phyloP scores from a whole-genome alignment of 371 early-diverging fungal genomes.

The Actinomortierella wolfii region DNA sequence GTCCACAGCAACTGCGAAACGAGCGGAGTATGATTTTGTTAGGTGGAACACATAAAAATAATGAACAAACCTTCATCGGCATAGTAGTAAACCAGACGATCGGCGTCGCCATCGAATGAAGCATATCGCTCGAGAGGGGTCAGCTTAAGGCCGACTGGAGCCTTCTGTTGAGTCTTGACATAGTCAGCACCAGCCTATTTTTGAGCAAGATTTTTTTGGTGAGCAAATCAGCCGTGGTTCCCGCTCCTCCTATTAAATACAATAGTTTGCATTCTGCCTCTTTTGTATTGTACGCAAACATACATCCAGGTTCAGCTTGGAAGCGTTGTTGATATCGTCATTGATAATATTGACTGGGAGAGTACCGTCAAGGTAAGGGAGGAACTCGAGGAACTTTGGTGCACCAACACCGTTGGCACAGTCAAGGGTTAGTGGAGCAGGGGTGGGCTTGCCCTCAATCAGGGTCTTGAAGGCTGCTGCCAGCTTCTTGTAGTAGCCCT shows the following conservation, averaged over 20 bases:
- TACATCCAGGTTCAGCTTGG: slow-evolving; percentile 86
- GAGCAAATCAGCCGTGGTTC: background rate
- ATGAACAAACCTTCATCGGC: slow-evolving; percentile 64
- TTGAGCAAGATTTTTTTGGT: background rate
- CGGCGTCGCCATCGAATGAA: slow-evolving; percentile 99
- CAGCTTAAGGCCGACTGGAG: slow-evolving; percentile 74
- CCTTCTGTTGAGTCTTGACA: slow-evolving; percentile 90
- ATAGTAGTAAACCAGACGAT: slow-evolving; percentile 97
- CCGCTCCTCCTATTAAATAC: background rate
- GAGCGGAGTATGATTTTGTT: no score
- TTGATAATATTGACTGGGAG: slow-evolving; percentile 74
- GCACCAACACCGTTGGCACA: slow-evolving; percentile 98
- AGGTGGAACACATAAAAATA: no score
- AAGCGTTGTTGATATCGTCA: slow-evolving; percentile 65
- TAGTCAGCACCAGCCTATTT: slow-evolving; percentile 95
- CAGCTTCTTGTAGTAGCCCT: slow-evolving; percentile 92
- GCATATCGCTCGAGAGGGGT: slow-evolving; percentile 76
- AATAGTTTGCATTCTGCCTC: background rate
- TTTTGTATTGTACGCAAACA: background rate
- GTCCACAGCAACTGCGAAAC: no score
- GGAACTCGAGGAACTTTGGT: slow-evolving; percentile 83
- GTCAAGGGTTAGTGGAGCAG: slow-evolving; percentile 82
- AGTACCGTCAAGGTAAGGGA: slow-evolving; percentile 66
- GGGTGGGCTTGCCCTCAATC: slow-evolving; percentile 73
- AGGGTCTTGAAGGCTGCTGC: slow-evolving; percentile 81